Evolutionary conservation across 306 rosid genomes (phyloP), one percentile per base, ranked within the genome.

Genomic region (Carpinus viminea): DNA sequence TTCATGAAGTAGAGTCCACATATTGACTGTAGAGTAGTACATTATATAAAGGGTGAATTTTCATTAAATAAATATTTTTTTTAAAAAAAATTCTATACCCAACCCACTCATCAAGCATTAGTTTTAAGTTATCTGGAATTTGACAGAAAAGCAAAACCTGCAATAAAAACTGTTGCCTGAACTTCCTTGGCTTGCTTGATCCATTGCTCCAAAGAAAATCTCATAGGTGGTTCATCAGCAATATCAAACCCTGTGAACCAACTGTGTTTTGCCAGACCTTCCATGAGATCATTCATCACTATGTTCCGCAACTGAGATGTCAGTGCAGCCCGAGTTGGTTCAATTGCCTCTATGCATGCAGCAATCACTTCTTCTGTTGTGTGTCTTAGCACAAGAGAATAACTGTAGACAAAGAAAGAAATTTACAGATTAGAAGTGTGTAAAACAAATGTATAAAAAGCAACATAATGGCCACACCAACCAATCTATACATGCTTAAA

Each of bases 351-450:
- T 26, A 80, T 64, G 81, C 98, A 92, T 57, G 97, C 97, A 74
- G 83, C 95, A 83, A 94, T 92, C 82, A 94, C 98, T 86, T 94
- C 98, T 85, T 94, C 98, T 7, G 96, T 92, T 78, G 98, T 94
- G 90, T 94, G 98, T 73, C 98, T 84, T 54, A 94, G 93, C 72
- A 94, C 91, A 82, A 94, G 93, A 81, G 97, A 94, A 76, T 94
- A 94, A 69, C 98, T 94, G 87, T 72, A 74, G 31, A 82, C 16
- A 70, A 82, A 85, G 50, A 85, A 70, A 17, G 28, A 69, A 36
- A 18, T 62, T 70, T 43, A 46, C 73, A 72, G 55, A 24, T 55
- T 79, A 10, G 73, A 74, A 46, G 55, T 60, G 65, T 36, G 74
- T 46, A 60, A 57, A 70, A 53, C 61, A 57, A 68, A 53, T n/a